A percentile compares a stretch with the other conserved stretches of the same genome.
Conservation (phyloP, 371 early-diverging fungal genomes). For the Saksenaea vasiformis region DNA sequence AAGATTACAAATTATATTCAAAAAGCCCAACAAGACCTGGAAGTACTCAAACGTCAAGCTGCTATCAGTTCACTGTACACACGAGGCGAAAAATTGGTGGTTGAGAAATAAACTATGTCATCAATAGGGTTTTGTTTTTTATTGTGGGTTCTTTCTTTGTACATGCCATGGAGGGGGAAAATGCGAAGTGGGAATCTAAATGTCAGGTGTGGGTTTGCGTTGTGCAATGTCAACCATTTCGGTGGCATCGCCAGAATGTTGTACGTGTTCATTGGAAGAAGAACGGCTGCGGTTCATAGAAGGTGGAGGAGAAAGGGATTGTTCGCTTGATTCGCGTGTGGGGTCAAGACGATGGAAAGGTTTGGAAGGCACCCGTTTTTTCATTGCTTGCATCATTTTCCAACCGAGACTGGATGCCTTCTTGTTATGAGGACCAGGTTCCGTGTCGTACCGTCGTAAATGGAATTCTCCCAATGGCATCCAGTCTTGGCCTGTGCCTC, state of each 20-base stretch:
- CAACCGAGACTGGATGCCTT: constrained; percentile 23
- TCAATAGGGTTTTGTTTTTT: neutral
- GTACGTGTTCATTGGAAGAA: neutral
- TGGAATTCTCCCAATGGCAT: constrained; percentile 41
- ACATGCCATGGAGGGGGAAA: neutral
- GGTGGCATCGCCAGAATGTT: neutral
- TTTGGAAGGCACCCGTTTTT: constrained; percentile 17
- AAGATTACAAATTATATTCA: constrained; percentile 52
- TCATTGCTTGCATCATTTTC: constrained; percentile 43
- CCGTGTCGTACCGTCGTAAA: constrained; percentile 35
- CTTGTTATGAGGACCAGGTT: constrained; percentile 19
- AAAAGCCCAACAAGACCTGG: constrained; percentile 62
- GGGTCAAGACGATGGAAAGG: neutral
- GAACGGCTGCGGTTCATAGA: constrained; percentile 1
- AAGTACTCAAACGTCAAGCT: constrained; percentile 67
- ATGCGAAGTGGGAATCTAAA: neutral
- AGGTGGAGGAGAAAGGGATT: neutral
- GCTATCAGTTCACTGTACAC: constrained; percentile 62
- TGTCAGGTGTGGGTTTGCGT: neutral
- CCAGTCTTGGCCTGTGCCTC: constrained; percentile 28
- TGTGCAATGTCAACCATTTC: neutral
- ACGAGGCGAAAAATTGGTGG: constrained; percentile 58
- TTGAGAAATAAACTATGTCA: constrained; percentile 37
- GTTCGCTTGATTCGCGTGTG: constrained; percentile 1
- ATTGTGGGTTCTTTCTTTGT: neutral